Evolutionary conservation across 2,329 filamentous ascomycete species (phyloP).

Genomic region (Neopestalotiopsis sp.): DNA sequence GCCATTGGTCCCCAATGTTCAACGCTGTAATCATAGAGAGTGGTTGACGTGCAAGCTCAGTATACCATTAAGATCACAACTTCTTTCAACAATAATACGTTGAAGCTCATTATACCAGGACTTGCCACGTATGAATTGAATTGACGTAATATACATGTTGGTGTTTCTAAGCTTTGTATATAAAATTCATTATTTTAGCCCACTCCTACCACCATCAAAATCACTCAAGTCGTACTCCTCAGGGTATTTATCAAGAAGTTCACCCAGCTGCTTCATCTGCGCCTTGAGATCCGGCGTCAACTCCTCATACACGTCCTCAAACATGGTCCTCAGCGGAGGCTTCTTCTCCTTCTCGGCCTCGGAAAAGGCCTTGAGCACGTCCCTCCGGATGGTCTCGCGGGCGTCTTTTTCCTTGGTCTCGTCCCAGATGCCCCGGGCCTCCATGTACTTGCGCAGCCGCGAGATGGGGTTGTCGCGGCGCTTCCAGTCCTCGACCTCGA

Average conservation of each 20-base stretch:
- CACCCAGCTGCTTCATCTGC: conserved; percentile 77
- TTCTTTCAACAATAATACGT: too few relatives aligned
- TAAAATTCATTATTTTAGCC: conserved; percentile 48
- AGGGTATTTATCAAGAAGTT: conserved; percentile 84
- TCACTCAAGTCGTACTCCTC: conserved; percentile 86
- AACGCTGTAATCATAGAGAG: too few relatives aligned
- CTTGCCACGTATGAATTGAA: background rate
- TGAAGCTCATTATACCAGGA: too few relatives aligned
- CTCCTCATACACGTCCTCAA: conserved; percentile 89
- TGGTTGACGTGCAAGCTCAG: too few relatives aligned
- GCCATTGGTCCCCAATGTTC: background rate
- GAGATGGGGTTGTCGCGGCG: conserved; percentile 88
- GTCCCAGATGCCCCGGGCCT: conserved; percentile 82
- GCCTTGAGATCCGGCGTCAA: conserved; percentile 77
- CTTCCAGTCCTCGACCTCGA: conserved; percentile 97
- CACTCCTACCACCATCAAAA: conserved; percentile 76
- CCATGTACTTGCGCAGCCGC: conserved; percentile 87
- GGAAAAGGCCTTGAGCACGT: conserved; percentile 83
- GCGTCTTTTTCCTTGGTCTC: conserved; percentile 80
- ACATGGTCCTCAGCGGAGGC: conserved; percentile 73
- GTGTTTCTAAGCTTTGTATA: background rate
- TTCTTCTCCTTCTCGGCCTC: conserved; percentile 84
- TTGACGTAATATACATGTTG: background rate
- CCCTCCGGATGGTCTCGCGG: conserved; percentile 69
- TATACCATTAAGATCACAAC: too few relatives aligned